Conservation (phyloP, 768 basidiomycete species). For the Mycena polygramma region DNA sequence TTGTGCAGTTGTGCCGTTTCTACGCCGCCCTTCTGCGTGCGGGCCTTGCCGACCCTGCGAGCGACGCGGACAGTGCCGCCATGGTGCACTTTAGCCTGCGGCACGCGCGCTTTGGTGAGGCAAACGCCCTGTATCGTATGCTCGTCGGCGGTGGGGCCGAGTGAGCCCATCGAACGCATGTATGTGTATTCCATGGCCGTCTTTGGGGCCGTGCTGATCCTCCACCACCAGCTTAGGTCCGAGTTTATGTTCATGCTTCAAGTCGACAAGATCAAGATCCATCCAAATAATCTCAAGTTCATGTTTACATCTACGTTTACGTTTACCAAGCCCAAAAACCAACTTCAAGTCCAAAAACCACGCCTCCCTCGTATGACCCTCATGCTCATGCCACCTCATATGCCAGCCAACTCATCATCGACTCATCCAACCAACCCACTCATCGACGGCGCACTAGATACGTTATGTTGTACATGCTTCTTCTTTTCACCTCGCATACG, state of each 20-base stretch:
- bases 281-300: conserved; percentile 1
- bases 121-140: conserved; percentile 77
- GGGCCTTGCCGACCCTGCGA: conserved; percentile 69
- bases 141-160: conserved; percentile 56
- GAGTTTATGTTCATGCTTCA: not conserved
- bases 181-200: not conserved
- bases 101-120: conserved; percentile 82
- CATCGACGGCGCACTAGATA: not conserved
- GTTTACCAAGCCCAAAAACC: not conserved
- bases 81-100: conserved; percentile 84
- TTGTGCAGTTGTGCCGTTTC: conserved; percentile 62
- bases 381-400: conserved; percentile 5
- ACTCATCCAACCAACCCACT: not conserved
- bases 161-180: not conserved
- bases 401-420: not conserved
- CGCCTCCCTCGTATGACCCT: conserved; percentile 5
- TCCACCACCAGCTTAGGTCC: not conserved
- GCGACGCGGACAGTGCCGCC: conserved; percentile 80
- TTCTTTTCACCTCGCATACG: conserved; percentile 3
- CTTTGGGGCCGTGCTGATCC: not conserved
- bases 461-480: not conserved
- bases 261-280: conserved; percentile 2
- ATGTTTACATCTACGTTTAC: not conserved
- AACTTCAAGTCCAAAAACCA: not conserved
- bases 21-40: conserved; percentile 77